Base-by-base conservation (phyloP, 805 yeast genomes). In the Lipomyces mesembrius region DNA sequence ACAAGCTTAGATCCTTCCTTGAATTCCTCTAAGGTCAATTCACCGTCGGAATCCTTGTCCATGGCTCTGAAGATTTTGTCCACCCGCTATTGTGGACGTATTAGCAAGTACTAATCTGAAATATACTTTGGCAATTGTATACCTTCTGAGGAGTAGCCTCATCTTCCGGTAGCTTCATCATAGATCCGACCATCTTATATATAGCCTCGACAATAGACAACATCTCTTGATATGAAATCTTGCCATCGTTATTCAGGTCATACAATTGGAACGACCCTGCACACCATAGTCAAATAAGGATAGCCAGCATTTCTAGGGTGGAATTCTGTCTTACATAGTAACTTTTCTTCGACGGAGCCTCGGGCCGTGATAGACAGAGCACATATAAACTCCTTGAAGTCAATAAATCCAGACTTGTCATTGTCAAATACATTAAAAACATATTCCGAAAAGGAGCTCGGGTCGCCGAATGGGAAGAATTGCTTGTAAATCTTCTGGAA, bases 401-500 rank as follows among this genome's bases (percentile, higher is more conserved):
- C 97, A 54, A 95, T 90, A 55, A 86, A 84, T 27, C 96, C 97
- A 66, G 86, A 85, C 73, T 85, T 83, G 75, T 92, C 95, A 54
- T 85, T 84, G 77, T 95, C 98, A 78, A 95, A 93, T 2, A 92
- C 96, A 62, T 88, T 87, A 79, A 95, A 95, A 17, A 96, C 88
- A 73, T 88, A 90, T 65, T 87, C 90, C 64, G 97, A 91, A 79
- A 92, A 95, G 66, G 92, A 94, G 2, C 90, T 85, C 0, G 99
- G 97, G 74, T 94, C 97, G 0, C 99, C 99, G 81, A 95, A 95
- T 22, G 99, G 99, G 82, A 95, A 95, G 78, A 94, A 95, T 75
- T 95, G 98, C 77, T 91, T 91, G 80, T 93, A 96, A 22, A 95
- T 93, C 77, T 91, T 91, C 72, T 89, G 87, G 77, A 95, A 92